Evolutionary conservation across 129 eudicot species (phyloP).

Genomic region (Dittrichia graveolens): DNA sequence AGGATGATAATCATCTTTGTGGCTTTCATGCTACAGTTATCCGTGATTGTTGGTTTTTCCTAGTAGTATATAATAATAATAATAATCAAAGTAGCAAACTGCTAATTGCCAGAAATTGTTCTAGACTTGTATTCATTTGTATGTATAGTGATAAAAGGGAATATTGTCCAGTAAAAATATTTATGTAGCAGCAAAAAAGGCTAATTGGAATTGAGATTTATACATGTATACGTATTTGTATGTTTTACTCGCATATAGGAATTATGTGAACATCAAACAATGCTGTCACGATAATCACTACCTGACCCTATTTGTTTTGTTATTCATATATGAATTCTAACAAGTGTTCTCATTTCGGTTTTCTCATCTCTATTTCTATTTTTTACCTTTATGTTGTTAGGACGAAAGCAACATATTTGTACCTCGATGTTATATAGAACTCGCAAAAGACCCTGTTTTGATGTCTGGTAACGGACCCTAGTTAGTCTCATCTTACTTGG

Average conservation of each 20-base stretch:
- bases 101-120: constrained; percentile 3
- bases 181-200: constrained; percentile 24
- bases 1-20: constrained; percentile 23
- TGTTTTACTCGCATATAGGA: neutral
- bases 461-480: too few relatives aligned
- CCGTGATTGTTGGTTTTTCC: constrained; percentile 28
- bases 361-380: too few relatives aligned
- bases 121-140: constrained; percentile 31
- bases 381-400: too few relatives aligned
- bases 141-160: constrained; percentile 33
- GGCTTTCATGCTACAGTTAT: constrained; percentile 40
- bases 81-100: neutral
- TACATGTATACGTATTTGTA: constrained; percentile 14
- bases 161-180: constrained; percentile 10
- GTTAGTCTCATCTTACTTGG: too few relatives aligned
- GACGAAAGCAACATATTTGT: too few relatives aligned
- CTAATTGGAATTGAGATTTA: constrained; percentile 32
- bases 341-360: too few relatives aligned
- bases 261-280: neutral
- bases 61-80: neutral
- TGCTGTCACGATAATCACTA: too few relatives aligned
- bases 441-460: too few relatives aligned
- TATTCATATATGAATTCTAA: too few relatives aligned
- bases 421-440: too few relatives aligned
- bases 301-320: too few relatives aligned